Evolutionary conservation across 2,329 filamentous ascomycete species (phyloP).

Genomic region (Thermomyces lanuginosus): DNA sequence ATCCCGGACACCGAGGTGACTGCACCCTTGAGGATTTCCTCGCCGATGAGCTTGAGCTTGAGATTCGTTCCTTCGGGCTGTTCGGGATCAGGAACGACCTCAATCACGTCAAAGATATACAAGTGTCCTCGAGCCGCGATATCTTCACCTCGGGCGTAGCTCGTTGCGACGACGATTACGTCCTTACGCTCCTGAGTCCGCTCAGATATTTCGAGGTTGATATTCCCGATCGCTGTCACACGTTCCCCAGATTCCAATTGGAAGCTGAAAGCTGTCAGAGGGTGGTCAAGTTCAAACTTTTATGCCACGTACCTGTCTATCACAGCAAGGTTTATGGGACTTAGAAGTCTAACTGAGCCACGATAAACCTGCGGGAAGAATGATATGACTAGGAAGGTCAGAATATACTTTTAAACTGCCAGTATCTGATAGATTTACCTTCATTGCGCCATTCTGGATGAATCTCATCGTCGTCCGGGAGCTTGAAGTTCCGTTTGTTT

Average conservation of each 20-base stretch:
- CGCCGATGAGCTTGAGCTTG: slow-evolving; percentile 68
- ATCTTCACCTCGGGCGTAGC: slow-evolving; percentile 77
- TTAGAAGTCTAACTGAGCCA: slow-evolving; percentile 62
- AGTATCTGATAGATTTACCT: slow-evolving; percentile 25
- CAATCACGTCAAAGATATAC: slow-evolving; percentile 80
- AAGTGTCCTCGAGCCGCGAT: slow-evolving; percentile 69
- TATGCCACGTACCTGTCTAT: slow-evolving; percentile 44
- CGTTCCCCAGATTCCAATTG: slow-evolving; percentile 59
- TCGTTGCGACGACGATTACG: slow-evolving; percentile 71
- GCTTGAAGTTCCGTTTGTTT: slow-evolving; percentile 52
- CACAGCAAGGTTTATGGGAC: slow-evolving; percentile 57
- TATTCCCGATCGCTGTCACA: slow-evolving; percentile 63
- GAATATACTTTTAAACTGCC: slow-evolving; percentile 3
- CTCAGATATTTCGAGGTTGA: slow-evolving; percentile 82
- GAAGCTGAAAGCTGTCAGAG: slow-evolving; percentile 27
- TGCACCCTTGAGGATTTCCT: slow-evolving; percentile 82
- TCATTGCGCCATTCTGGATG: slow-evolving; percentile 68
- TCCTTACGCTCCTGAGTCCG: slow-evolving; percentile 71
- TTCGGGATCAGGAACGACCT: slow-evolving; percentile 77
- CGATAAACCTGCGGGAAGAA: slow-evolving; percentile 53
- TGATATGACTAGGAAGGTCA: slow-evolving; percentile 27
- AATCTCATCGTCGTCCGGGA: slow-evolving; percentile 73
- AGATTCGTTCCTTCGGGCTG: slow-evolving; percentile 73
- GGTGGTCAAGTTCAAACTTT: background rate
- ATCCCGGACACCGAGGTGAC: slow-evolving; percentile 76